Base-by-base conservation (phyloP, 2,329 filamentous ascomycete species). In the Aureobasidium sp. region DNA sequence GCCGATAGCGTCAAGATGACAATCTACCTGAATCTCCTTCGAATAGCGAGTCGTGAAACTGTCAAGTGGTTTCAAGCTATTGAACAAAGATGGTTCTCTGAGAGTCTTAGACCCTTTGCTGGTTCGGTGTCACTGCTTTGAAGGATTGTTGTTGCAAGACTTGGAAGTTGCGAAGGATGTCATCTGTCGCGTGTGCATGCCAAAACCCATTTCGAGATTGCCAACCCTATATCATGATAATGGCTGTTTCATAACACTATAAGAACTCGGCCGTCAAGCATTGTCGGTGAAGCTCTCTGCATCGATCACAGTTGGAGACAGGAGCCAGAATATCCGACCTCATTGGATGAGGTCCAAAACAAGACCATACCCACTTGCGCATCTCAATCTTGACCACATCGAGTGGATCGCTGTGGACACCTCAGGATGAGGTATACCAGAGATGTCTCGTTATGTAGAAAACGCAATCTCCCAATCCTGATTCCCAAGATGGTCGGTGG, bases 1-100 rank as follows among this genome's bases (percentile, higher is more conserved):
- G n/a, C n/a, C n/a, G n/a, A n/a, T n/a, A n/a, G n/a, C n/a, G n/a
- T n/a, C n/a, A n/a, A n/a, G 19, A n/a, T 1, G 2, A 19, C 31
- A 52, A 52, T 52, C 19, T 52, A 52, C 49, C 49, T 52, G 49
- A 52, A 52, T 52, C 33, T 52, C 33, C 49, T 52, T 24, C 33
- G 24, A 39, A 39, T 12, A 37, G 49, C 19, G 49, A 27, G 19
- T 39, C 19, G 8, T 52, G 49, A 52, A 52, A 52, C 49, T 52
- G 33, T 39, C 49, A 52, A 15, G 12, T 15, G 6, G 49, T 52
- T 52, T 39, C 49, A 52, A 39, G 31, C n/a, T 35, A 19, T 22
- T 35, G 31, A 3, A 12, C n/a, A 17, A 2, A 17, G 19, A 27
- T 11, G 24, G 7, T 39, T 39, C n/a, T 33, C 4, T 22, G 6